Percentiles rank a stretch among this genome's conserved stretches.
Conservation (phyloP, 495 filamentous ascomycete genomes). For the Hypoxylon fragiforme region DNA sequence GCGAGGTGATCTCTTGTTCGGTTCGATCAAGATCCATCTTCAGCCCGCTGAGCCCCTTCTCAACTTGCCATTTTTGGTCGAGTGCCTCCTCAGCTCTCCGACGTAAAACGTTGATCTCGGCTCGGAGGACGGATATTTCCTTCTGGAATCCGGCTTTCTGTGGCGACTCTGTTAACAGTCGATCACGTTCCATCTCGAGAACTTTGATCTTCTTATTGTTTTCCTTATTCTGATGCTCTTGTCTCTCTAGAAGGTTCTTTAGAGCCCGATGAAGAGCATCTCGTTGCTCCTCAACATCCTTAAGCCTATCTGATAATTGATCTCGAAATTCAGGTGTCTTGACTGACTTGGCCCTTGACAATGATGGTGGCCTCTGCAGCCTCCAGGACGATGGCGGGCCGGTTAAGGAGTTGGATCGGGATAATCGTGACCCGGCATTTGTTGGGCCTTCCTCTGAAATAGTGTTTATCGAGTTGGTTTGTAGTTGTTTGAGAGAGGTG, state of each 20-base stretch:
- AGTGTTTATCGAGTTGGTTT: slow-evolving; percentile 29
- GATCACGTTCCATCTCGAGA: slow-evolving; percentile 78
- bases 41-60: slow-evolving; percentile 87
- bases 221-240: slow-evolving; percentile 78
- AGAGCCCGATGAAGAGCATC: slow-evolving; percentile 88
- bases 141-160: slow-evolving; percentile 76
- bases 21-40: slow-evolving; percentile 98
- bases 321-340: slow-evolving; percentile 69
- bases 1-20: slow-evolving; percentile 83
- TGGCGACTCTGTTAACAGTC: slow-evolving; percentile 68
- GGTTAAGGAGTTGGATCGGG: slow-evolving; percentile 51
- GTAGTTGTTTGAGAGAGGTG: slow-evolving; percentile 40
- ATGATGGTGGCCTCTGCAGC: slow-evolving; percentile 40
- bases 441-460: slow-evolving; percentile 36
- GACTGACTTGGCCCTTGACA: slow-evolving; percentile 62
- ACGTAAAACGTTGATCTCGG: slow-evolving; percentile 83
- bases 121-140: slow-evolving; percentile 76
- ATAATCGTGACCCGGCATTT: slow-evolving; percentile 35
- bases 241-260: slow-evolving; percentile 82
- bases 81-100: slow-evolving; percentile 91
- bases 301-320: slow-evolving; percentile 77
- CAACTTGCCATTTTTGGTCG: slow-evolving; percentile 95
- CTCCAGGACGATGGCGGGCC: slow-evolving; percentile 35
- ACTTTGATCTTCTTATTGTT: slow-evolving; percentile 73
- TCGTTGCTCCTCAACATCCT: slow-evolving; percentile 90